Base-by-base conservation (phyloP, 106 monocot genomes). In the Hemerocallis citrina region DNA sequence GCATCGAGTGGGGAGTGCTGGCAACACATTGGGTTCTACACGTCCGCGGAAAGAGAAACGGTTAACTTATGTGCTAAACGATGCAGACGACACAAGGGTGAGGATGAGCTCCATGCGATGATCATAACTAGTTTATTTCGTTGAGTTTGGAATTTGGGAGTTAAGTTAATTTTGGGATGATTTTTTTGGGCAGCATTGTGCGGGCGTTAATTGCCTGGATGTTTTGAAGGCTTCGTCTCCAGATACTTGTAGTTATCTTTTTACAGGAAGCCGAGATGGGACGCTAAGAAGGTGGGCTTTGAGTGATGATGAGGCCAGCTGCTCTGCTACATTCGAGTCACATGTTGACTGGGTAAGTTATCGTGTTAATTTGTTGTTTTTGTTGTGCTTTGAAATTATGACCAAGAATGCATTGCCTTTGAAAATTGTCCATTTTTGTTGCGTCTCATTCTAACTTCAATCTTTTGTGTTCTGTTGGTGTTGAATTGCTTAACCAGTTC, bases 221-320 rank as follows among this genome's bases (percentile, higher is more conserved):
- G 61, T 86, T 64, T 73, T 85, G 48, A 84, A 88, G 41, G 64
- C 74, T 55, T 37, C 76, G 11, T 35, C 62, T 55, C 36, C 72
- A 47, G 72, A 80, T 62, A 40, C 34, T 39, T 76, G 71, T 63
- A 79, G 87, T 68, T 91, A 82, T 77, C 81, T 98, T 43, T 98
- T 98, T 48, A 98, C 84, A 66, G 96, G 96, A 64, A 98, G 96
- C 55, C 80, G 96, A 75, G 96, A 98, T 66, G 96, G 91, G 59
- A 98, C 91, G 14, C 41, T 98, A 49, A 98, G 84, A 71, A 88
- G 91, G 54, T 98, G 96, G 96, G 62, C 67, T 21, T 54, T 91
- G 38, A 64, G 36, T 35, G 75, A 98, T 63, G 68, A 77, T 52
- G 79, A 65, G 23, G 84, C 91, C 19, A 88, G 52, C 57, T 98